Base-by-base conservation (phyloP, 2,329 filamentous ascomycete genomes). In the Chrysoporthe cubensis region DNA sequence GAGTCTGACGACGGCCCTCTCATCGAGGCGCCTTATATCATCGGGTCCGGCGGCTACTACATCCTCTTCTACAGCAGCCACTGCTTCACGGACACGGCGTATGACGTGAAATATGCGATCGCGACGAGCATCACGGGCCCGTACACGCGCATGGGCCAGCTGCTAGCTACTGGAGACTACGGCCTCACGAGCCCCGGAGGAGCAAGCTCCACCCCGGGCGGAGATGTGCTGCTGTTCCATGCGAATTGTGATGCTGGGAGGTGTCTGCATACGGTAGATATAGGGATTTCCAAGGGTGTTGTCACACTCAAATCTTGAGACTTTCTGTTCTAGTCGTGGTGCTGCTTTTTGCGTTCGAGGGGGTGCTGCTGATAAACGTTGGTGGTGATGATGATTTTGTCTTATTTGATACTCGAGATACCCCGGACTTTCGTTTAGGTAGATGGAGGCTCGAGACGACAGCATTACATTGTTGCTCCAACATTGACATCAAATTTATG, bases 1-100 rank as follows among this genome's bases (percentile, higher is more conserved):
- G 76, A 74, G 48, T 74, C 74, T 13, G 75, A 72, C 3, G 85
- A 87, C 71, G 84, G 84, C 11, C 83, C 88, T 5, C 78, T 90
- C 0, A 81, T 90, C 40, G 88, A 91, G 76, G 89, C 88, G 16
- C 89, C 89, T 0, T 81, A 81, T 63, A 72, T 90, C 40, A 77
- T 87, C 16, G 75, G 76, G 3, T 73, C 71, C 0, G 80, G 81
- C 26, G 84, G 84, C 3, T 78, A 80, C 11, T 90, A 90, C 74
- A 81, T 88, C 65, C 77, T 91, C 56, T 89, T 90, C 75, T 91
- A 86, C 77, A 88, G 85, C 72, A 85, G 84, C 50, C 84, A 88
- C 66, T 89, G 87, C 76, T 90, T 80, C 76, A 82, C 81, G 1
- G 80, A 83, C 40, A 75, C 82, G 2, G 73, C 75, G 44, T 90